phyloP scores from a whole-genome alignment of 257 asterid genomes.

The Anisodus tanguticus region DNA sequence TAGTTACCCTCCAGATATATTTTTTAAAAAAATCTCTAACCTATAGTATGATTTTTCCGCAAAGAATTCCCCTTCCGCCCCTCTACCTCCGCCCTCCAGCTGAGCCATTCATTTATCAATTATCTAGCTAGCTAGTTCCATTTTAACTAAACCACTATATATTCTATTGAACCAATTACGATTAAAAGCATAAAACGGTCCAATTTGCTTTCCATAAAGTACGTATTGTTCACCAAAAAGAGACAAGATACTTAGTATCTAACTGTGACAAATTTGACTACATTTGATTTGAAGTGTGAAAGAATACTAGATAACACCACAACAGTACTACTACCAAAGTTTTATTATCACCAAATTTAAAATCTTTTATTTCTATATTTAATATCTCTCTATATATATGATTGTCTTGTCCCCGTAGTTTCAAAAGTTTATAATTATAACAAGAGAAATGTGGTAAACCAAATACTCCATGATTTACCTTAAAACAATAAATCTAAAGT shows the following conservation, averaged over 20 bases:
- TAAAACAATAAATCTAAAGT: background rate
- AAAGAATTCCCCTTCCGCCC: too few species aligned
- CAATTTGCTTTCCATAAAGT: background rate
- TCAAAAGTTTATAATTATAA: background rate
- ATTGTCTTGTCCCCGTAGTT: background rate
- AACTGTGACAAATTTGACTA: background rate
- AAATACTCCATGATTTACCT: background rate
- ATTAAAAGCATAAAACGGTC: background rate
- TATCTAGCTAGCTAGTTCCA: background rate
- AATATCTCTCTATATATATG: too few species aligned
- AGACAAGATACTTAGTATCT: background rate
- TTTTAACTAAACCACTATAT: conserved; percentile 17
- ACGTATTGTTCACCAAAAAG: background rate
- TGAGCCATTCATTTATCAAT: background rate
- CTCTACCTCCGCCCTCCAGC: background rate
- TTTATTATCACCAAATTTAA: background rate
- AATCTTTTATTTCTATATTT: background rate
- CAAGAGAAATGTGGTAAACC: background rate
- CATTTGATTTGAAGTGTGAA: background rate
- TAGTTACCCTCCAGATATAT: too few species aligned
- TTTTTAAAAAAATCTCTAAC: too few species aligned
- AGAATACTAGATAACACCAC: background rate
- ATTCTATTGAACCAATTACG: background rate
- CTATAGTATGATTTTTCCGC: too few species aligned
- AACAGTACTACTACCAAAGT: background rate